Percentiles rank a stretch among this genome's conserved stretches.
Conservation (phyloP, 306 rosid species). For the Sesbania bispinosa region DNA sequence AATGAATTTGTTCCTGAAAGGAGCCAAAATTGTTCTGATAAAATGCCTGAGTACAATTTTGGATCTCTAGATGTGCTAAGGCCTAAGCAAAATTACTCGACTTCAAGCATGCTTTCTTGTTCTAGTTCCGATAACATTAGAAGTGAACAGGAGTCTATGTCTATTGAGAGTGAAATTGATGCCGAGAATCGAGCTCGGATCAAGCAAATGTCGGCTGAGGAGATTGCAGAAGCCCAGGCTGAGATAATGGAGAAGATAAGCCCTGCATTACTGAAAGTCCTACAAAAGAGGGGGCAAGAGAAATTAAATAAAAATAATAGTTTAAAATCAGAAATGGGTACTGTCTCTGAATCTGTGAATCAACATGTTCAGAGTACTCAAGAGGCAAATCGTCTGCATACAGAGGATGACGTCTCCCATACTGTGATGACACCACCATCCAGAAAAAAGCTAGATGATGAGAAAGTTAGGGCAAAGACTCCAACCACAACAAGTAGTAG, state of each 20-base stretch:
- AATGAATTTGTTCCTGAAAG: constrained; percentile 7
- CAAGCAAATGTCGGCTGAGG: constrained; percentile 66
- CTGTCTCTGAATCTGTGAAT: constrained; percentile 22
- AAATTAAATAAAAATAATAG: constrained; percentile 44
- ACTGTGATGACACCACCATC: constrained; percentile 19
- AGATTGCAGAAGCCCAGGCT: constrained; percentile 67
- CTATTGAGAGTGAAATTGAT: constrained; percentile 70
- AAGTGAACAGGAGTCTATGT: constrained; percentile 33
- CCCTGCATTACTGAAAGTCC: constrained; percentile 53
- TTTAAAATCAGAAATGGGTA: constrained; percentile 32
- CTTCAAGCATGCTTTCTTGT: constrained; percentile 26
- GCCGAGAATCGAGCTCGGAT: constrained; percentile 63
- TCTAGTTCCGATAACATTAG: constrained; percentile 24
- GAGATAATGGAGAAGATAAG: constrained; percentile 74
- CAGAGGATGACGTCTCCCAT: constrained; percentile 26
- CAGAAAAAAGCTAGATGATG: constrained; percentile 28
- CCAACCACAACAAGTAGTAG: constrained; percentile 40
- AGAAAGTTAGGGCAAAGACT: constrained; percentile 21
- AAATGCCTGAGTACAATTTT: constrained; percentile 11
- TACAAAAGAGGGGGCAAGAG: constrained; percentile 66
- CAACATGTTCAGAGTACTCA: constrained; percentile 29
- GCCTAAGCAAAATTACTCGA: constrained; percentile 16
- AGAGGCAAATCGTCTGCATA: constrained; percentile 26
- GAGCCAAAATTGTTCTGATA: constrained; percentile 3
- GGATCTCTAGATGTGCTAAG: constrained; percentile 14